Base-by-base conservation (phyloP, 768 basidiomycete species). In the Russula compacta region DNA sequence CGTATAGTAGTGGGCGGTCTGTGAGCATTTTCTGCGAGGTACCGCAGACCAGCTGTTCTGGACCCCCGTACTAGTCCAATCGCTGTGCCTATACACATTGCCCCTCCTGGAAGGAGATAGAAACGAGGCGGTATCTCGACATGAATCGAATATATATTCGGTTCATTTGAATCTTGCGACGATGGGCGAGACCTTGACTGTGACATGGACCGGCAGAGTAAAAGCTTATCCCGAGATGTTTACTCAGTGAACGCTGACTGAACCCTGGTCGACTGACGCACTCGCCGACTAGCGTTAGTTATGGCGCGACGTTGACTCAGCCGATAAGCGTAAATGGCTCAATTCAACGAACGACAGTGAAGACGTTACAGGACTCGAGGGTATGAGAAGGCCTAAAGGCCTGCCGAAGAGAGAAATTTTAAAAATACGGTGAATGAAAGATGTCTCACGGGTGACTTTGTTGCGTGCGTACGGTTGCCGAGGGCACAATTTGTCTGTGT, bases 21-120 rank as follows among this genome's bases (percentile, higher is more conserved):
- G 73, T 95, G 93, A 47, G 85, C 92, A 71, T 95, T 95, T 73
- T 95, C 92, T n/a, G 92, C 92, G 53, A 94, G 79, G 72, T 89
- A 95, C 54, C 83, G 86, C 71, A 93, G 75, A 12, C 83, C 80
- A n/a, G 87, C 83, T 50, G 73, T 77, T 47, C 87, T 81, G 11
- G 84, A 84, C 19, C 86, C 87, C 19, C 89, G 84, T 67, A 87
- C 78, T 24, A 83, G 74, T n/a, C 89, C 89, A 58, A 90, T 82
- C 39, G 79, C 75, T n/a, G 79, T 75, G 19, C 90, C 89, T 21
- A 84, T 71, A 24, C 82, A 62, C 61, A 85, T 72, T 48, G 83
- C 86, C 5, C 81, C 78, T 19, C 77, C 78, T 0, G 87, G 84
- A 24, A 91, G 78, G 55, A 81, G 68, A 68, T 84, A 81, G 69